Base-by-base conservation (phyloP, 2,329 filamentous ascomycete genomes). In the Botrytis aclada region DNA sequence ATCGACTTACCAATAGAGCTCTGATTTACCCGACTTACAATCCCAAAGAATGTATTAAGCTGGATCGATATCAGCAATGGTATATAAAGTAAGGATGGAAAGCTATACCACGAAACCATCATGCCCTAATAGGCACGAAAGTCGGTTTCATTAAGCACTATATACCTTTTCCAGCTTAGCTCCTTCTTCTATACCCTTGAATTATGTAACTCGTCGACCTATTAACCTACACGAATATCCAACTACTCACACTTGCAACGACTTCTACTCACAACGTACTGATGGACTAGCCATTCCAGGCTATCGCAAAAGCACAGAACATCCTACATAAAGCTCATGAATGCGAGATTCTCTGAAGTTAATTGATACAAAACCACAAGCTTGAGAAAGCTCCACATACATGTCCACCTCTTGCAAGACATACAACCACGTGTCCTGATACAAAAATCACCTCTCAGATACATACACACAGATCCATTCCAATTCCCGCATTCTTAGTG, bases 231-330 rank as follows among this genome's bases (percentile, higher is more conserved):
- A 56, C 25, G 14, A 8, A 6, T 4, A 56, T 29, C 3, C 14
- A 56, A 56, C n/a, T 9, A 18, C n/a, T 18, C 9, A 29, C 6
- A 16, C n/a, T 56, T 56, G 51, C 8, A 6, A 18, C 51, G 4
- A 29, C n/a, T 18, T 56, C 14, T 29, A 29, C 51, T 56, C 14
- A 56, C n/a, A 29, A 56, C 14, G 3, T 56, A 56, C 8, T 3
- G n/a, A 56, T 18, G 7, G n/a, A 18, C 51, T 9, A 29, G 14
- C 25, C 14, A 45, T 45, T 29, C 18, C 3, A 29, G 6, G 14
- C 6, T 56, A 0, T 8, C 51, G 9, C 7, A 29, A 4, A 3
- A 56, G 6, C 7, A 32, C 12, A 18, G 0, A 29, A 2, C 3
- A 7, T 0, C 6, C n/a, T 29, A 29, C 3, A 8, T 8, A 29